Conservation (phyloP, 768 basidiomycete species). For the Candolleomyces aberdarensis region DNA sequence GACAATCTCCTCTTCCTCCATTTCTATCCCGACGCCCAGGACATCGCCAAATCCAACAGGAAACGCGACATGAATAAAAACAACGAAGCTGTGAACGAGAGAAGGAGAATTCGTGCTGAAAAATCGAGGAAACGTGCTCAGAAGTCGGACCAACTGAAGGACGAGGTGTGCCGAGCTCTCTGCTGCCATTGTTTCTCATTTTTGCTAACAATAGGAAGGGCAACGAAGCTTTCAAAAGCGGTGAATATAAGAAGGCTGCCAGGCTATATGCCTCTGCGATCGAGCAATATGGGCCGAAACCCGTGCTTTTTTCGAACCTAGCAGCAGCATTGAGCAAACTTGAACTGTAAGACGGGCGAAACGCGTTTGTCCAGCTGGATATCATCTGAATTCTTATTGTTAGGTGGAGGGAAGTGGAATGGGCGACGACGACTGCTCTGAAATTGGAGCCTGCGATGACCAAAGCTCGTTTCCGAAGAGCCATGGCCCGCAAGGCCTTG, state of each 20-base stretch:
- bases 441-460: conserved; percentile 28
- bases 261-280: conserved; percentile 25
- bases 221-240: conserved; percentile 27
- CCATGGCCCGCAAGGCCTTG: conserved; percentile 30
- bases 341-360: conserved; percentile 19
- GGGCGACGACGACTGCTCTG: conserved; percentile 31
- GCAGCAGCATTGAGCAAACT: conserved; percentile 35
- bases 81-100: neutral
- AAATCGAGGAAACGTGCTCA: conserved; percentile 5
- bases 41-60: no score
- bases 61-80: neutral
- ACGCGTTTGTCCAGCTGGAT: neutral
- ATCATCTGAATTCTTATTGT: neutral
- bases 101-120: neutral
- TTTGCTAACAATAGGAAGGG: conserved; percentile 21
- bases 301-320: conserved; percentile 33
- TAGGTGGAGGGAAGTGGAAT: conserved; percentile 33
- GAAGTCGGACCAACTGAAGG: conserved; percentile 3
- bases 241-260: conserved; percentile 27
- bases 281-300: conserved; percentile 23
- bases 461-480: conserved; percentile 39
- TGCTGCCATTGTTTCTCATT: neutral
- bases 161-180: conserved; percentile 8
- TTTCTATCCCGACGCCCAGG: no score
- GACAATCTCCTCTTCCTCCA: no score